Evolutionary conservation across 192 early-diverging fungal genomes (phyloP).

Genomic region (Umbelopsis sp.): DNA sequence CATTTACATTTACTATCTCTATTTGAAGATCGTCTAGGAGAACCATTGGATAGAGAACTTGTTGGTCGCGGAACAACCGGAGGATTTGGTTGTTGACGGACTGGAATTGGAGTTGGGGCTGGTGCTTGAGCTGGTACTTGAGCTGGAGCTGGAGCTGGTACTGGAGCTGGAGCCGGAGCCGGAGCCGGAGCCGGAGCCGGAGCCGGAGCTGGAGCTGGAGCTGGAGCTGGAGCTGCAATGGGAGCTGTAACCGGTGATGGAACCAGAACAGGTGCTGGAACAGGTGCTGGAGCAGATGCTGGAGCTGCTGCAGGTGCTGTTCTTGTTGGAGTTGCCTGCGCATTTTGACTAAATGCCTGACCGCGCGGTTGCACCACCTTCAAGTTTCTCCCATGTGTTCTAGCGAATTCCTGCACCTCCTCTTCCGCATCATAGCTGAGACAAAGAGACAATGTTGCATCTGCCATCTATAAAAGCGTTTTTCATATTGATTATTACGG

Average conservation of each 20-base stretch:
- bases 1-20: slow-evolving; percentile 11
- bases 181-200: not conserved
- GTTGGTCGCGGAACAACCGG: not conserved
- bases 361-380: not conserved
- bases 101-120: not conserved
- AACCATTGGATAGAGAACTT: not conserved
- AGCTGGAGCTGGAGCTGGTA: not conserved
- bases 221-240: not conserved
- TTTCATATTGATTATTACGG: not conserved
- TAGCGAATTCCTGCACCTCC: not conserved
- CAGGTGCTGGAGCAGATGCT: not conserved
- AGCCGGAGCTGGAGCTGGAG: not conserved
- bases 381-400: not conserved
- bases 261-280: not conserved
- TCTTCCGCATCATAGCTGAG: slow-evolving; percentile 20
- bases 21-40: not conserved
- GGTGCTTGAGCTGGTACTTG: not conserved
- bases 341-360: no score
- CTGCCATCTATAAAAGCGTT: slow-evolving; percentile 16
- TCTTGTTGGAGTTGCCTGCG: no score
- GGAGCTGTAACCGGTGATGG: no score
- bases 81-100: not conserved
- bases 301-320: not conserved
- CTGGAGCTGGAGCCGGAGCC: not conserved
- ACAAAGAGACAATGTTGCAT: slow-evolving; percentile 19